A percentile compares a stretch with the other conserved stretches of the same genome.
These are phyloP conservation scores for Leccinum disarticulatum DNA, from an alignment of 768 basidiomycete species.

Conservation along the genomic window DNA sequence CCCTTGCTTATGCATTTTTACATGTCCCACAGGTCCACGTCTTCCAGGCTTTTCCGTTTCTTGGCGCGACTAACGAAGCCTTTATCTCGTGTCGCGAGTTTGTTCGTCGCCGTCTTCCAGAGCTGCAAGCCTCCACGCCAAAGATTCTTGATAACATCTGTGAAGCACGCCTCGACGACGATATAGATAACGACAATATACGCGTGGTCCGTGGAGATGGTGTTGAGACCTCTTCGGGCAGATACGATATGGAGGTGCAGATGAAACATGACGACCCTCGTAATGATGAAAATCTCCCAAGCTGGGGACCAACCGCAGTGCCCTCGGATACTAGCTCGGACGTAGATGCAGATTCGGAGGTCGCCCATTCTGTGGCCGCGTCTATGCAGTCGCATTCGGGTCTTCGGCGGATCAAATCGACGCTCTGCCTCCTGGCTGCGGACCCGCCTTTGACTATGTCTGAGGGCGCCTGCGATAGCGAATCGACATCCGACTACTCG, in stretches of 20 bases:
- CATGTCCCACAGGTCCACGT: slow-evolving; percentile 67
- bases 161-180: slow-evolving; percentile 62
- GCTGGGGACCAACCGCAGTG: slow-evolving; percentile 45
- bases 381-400: slow-evolving; percentile 16
- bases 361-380: slow-evolving; percentile 5
- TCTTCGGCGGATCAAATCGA: slow-evolving; percentile 32
- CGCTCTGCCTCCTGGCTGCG: slow-evolving; percentile 26
- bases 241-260: slow-evolving; percentile 41
- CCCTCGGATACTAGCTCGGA: slow-evolving; percentile 2
- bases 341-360: slow-evolving; percentile 5
- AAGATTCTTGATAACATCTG: slow-evolving; percentile 52
- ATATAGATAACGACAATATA: slow-evolving; percentile 66
- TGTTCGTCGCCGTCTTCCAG: slow-evolving; percentile 58
- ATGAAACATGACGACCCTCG: slow-evolving; percentile 28
- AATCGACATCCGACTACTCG: slow-evolving; percentile 23
- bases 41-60: slow-evolving; percentile 86
- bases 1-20: background rate
- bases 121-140: slow-evolving; percentile 48
- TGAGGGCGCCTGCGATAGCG: slow-evolving; percentile 5
- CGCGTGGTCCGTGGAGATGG: slow-evolving; percentile 78
- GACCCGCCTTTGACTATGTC: slow-evolving; percentile 19
- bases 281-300: slow-evolving; percentile 44
- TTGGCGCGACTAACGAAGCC: slow-evolving; percentile 61
- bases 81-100: slow-evolving; percentile 73
- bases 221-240: slow-evolving; percentile 46